Evolutionary conservation across 1,139 yeast genomes (phyloP).

Genomic region (Candida neerlandica): DNA sequence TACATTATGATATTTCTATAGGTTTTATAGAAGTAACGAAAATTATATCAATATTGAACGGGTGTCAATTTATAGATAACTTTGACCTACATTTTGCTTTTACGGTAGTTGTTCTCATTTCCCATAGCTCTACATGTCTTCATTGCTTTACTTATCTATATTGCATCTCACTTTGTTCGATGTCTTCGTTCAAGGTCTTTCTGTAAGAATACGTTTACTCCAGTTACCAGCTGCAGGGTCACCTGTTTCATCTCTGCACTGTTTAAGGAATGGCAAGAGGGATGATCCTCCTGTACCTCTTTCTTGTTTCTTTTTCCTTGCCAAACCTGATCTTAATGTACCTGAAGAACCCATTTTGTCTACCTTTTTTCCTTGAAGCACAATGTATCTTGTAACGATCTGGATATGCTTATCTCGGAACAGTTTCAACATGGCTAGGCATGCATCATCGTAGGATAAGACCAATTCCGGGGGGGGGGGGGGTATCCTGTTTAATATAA

Average conservation of each 20-base stretch:
- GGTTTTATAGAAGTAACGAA: too few relatives aligned
- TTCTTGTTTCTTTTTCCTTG: constrained; percentile 53
- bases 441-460: constrained; percentile 83
- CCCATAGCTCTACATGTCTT: too few relatives aligned
- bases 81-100: too few relatives aligned
- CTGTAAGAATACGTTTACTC: constrained; percentile 72
- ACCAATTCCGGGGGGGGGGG: constrained; percentile 61
- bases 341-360: constrained; percentile 54
- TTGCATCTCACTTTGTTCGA: too few relatives aligned
- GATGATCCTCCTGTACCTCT: constrained; percentile 96
- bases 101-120: too few relatives aligned
- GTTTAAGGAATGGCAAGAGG: constrained; percentile 85
- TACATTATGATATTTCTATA: too few relatives aligned
- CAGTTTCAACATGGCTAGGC: constrained; percentile 83
- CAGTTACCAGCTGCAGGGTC: constrained; percentile 79
- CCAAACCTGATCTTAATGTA: constrained; percentile 62
- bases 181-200: too few relatives aligned
- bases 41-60: too few relatives aligned
- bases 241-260: constrained; percentile 94
- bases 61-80: too few relatives aligned
- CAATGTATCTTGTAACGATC: constrained; percentile 82
- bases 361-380: constrained; percentile 70
- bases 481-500: too few relatives aligned
- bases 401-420: constrained; percentile 94
- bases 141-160: too few relatives aligned